A percentile compares a stretch with the other conserved stretches of the same genome.
These are phyloP conservation scores for Epichloe uncinata DNA, from an alignment of 2,329 filamentous ascomycete genomes.

Conservation along the genomic window DNA sequence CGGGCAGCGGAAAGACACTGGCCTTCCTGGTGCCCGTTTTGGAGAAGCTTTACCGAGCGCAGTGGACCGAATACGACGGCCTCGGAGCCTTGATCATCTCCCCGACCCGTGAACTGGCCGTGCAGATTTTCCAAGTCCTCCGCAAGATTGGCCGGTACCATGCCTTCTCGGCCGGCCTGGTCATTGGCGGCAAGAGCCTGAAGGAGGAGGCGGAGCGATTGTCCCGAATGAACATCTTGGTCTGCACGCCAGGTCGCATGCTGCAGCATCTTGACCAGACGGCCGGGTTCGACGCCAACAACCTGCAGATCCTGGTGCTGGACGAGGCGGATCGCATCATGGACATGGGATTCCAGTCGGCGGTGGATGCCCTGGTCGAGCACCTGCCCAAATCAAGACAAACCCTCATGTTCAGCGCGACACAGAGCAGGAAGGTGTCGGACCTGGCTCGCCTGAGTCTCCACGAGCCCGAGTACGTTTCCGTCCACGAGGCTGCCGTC, in stretches of 20 bases:
- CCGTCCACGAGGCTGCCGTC: constrained; percentile 73
- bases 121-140: constrained; percentile 92
- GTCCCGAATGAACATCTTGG: constrained; percentile 88
- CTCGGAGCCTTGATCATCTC: constrained; percentile 86
- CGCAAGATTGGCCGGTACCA: constrained; percentile 83
- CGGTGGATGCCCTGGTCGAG: constrained; percentile 84
- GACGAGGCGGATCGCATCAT: constrained; percentile 95
- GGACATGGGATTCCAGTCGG: constrained; percentile 90
- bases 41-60: constrained; percentile 78
- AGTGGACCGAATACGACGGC: constrained; percentile 85
- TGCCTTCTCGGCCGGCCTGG: constrained; percentile 77
- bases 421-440: constrained; percentile 86
- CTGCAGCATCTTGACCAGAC: constrained; percentile 94
- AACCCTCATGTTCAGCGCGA: constrained; percentile 90
- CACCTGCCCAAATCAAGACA: constrained; percentile 78
- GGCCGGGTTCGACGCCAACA: constrained; percentile 75
- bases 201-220: constrained; percentile 77
- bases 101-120: constrained; percentile 86
- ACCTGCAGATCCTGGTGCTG: constrained; percentile 81
- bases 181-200: constrained; percentile 87
- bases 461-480: constrained; percentile 84
- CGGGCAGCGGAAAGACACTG: constrained; percentile 87
- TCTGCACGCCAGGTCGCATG: constrained; percentile 90
- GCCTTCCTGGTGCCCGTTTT: constrained; percentile 86
- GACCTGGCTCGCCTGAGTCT: constrained; percentile 83